These are phyloP conservation scores for Fonsecaea pugnacius DNA, from an alignment of 2,329 filamentous ascomycete species.

Conservation along the genomic window DNA sequence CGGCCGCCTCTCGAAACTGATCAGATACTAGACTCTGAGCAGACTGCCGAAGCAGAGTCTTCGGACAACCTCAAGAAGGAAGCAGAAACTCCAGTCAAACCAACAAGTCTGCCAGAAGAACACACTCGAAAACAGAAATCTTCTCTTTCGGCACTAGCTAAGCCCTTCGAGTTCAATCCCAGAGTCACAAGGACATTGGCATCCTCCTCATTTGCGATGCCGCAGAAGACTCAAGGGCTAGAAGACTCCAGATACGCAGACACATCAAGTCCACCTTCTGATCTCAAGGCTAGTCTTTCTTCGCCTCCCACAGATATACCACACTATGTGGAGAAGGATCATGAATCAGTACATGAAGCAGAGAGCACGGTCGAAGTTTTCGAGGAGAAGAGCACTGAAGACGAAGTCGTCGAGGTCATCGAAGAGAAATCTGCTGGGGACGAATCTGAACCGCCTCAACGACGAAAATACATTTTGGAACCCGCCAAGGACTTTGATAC, in stretches of 20 bases:
- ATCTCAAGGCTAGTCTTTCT: slow-evolving; percentile 39
- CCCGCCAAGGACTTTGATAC: slow-evolving; percentile 5
- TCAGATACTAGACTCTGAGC: slow-evolving; percentile 10
- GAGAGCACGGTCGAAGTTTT: slow-evolving; percentile 27
- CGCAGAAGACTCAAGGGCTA: slow-evolving; percentile 24
- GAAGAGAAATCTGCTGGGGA: slow-evolving; percentile 16
- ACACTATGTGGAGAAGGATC: slow-evolving; percentile 20
- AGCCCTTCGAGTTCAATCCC: slow-evolving; percentile 64
- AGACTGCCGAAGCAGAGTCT: slow-evolving; percentile 6
- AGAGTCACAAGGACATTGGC: slow-evolving; percentile 41
- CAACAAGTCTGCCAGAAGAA: neutral
- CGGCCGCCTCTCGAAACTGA: slow-evolving; percentile 47
- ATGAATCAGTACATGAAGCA: slow-evolving; percentile 17
- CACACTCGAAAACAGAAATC: slow-evolving; percentile 52
- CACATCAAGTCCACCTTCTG: slow-evolving; percentile 14
- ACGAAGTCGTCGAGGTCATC: slow-evolving; percentile 22
- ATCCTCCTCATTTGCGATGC: slow-evolving; percentile 23
- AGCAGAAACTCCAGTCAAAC: slow-evolving; percentile 3
- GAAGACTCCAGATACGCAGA: slow-evolving; percentile 33
- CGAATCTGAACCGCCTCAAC: slow-evolving; percentile 6
- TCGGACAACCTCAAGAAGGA: slow-evolving; percentile 10
- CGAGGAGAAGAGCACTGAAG: slow-evolving; percentile 24
- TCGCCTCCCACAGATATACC: slow-evolving; percentile 27
- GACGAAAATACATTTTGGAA: neutral
- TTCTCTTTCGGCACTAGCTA: slow-evolving; percentile 72